Conservation (phyloP, 192 early-diverging fungal genomes). For the Coemansia furcata region DNA sequence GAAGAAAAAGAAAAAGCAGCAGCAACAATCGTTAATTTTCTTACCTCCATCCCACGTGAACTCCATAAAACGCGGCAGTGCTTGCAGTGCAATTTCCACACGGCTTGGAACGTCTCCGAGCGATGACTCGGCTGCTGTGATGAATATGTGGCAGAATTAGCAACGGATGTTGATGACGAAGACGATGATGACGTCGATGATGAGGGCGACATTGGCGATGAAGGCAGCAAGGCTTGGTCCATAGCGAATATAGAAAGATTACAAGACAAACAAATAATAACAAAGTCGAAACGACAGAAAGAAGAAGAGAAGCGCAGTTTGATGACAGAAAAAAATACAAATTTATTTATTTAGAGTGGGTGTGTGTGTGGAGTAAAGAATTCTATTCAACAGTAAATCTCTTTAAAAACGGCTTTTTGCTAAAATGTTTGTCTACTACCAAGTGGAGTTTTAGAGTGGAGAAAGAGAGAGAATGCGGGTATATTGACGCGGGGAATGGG, state of each 20-base stretch:
- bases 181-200: neutral
- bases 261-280: neutral
- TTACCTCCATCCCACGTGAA: slow-evolving; percentile 49
- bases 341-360: neutral
- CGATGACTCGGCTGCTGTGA: slow-evolving; percentile 8
- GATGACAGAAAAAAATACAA: neutral
- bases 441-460: neutral
- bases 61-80: slow-evolving; percentile 48
- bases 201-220: neutral
- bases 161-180: neutral
- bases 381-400: slow-evolving; percentile 3
- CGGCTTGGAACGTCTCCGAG: slow-evolving; percentile 43
- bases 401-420: too few species aligned
- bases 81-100: slow-evolving; percentile 50
- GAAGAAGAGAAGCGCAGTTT: neutral
- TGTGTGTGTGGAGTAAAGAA: neutral
- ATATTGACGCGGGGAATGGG: neutral
- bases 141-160: neutral
- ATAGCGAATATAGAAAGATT: neutral
- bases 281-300: neutral
- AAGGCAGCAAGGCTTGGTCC: neutral
- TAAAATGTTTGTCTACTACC: slow-evolving; percentile 9
- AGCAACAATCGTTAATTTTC: neutral
- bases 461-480: neutral
- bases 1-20: neutral